Evolutionary conservation across 2,329 filamentous ascomycete species (phyloP).

Genomic region (Pseudogymnoascus sp.): DNA sequence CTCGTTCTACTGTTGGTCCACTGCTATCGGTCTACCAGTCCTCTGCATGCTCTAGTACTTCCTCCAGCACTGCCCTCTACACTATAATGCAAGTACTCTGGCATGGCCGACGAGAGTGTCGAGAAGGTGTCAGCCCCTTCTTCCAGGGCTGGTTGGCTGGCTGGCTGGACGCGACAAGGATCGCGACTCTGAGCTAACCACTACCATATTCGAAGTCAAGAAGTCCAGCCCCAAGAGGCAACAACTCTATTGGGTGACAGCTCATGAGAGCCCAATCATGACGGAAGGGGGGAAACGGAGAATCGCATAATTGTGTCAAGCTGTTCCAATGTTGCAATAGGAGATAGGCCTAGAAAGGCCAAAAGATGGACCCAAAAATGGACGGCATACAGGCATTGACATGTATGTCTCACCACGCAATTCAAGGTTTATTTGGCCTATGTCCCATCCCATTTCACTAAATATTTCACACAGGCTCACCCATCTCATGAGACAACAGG

Average conservation of each 20-base stretch:
- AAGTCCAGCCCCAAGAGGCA: neutral
- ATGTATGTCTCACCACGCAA: slow-evolving; percentile 8
- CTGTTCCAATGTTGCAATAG: slow-evolving; percentile 4
- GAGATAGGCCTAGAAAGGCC: neutral
- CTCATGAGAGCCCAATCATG: neutral
- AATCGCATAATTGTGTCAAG: slow-evolving; percentile 2
- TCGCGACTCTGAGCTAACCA: neutral
- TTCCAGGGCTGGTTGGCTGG: neutral
- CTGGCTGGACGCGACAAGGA: neutral
- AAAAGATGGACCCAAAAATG: neutral
- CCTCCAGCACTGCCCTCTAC: neutral
- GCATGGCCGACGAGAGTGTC: neutral
- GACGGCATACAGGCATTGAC: neutral
- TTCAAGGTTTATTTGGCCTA: neutral
- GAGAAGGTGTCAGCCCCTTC: neutral
- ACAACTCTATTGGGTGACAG: slow-evolving; percentile 2
- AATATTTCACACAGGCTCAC: neutral
- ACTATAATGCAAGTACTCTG: neutral
- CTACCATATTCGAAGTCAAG: neutral
- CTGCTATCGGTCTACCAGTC: neutral
- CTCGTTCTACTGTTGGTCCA: no score
- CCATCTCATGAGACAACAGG: neutral
- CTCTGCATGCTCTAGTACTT: neutral
- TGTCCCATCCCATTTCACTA: neutral
- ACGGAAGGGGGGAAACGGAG: neutral